phyloP scores from a whole-genome alignment of 1,284 basidiomycete species.

The Leccinum pachyderme region DNA sequence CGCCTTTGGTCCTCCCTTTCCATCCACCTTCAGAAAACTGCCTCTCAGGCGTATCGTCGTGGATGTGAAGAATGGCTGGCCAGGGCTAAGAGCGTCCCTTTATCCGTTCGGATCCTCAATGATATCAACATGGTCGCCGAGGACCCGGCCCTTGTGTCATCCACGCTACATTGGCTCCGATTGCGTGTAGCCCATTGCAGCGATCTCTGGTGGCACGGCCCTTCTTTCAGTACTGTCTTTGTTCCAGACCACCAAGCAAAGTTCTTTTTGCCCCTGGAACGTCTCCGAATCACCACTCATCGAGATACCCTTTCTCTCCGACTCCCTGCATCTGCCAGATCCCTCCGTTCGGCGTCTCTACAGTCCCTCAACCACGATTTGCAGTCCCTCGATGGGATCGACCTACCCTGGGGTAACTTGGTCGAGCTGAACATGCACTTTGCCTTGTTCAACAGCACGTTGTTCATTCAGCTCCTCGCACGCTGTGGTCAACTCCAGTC shows the following conservation, averaged over 20 bases:
- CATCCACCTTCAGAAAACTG: constrained; percentile 16
- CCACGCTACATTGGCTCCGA: constrained; percentile 22
- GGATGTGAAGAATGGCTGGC: constrained; percentile 28
- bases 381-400: constrained; percentile 23
- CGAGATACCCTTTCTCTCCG: constrained; percentile 15
- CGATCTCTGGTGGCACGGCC: constrained; percentile 36
- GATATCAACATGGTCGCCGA: constrained; percentile 15
- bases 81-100: constrained; percentile 29
- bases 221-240: constrained; percentile 24
- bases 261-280: constrained; percentile 11
- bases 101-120: constrained; percentile 29
- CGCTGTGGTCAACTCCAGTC: constrained; percentile 24
- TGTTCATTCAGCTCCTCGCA: constrained; percentile 27
- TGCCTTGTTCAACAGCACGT: constrained; percentile 21
- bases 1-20: constrained; percentile 28
- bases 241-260: neutral
- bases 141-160: constrained; percentile 3
- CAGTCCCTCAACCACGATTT: constrained; percentile 25
- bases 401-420: constrained; percentile 26
- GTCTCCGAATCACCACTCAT: constrained; percentile 24
- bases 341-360: constrained; percentile 21
- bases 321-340: constrained; percentile 17
- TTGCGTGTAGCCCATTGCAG: constrained; percentile 19
- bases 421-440: constrained; percentile 31
- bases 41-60: constrained; percentile 12